Base-by-base conservation (phyloP, 2,329 filamentous ascomycete species). In the Penicillium polonicum region DNA sequence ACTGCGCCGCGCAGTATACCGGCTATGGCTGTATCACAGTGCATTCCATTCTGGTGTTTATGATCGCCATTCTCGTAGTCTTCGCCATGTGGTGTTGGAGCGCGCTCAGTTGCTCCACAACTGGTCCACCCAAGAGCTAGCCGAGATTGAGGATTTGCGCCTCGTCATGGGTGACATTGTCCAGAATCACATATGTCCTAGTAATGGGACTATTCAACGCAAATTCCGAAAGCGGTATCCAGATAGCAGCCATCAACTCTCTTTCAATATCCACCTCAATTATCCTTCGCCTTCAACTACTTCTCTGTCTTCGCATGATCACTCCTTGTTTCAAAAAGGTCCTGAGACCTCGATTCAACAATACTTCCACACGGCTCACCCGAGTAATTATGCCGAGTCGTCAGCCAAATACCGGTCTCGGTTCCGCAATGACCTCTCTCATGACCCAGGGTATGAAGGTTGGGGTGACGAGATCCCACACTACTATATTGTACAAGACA, bases 401-500 rank as follows among this genome's bases (percentile, higher is more conserved):
- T 60, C 71, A 21, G 66, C 72, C 41, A 75, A 75, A 63, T 76
- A 80, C 66, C 72, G 76, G 43, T 75, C 78, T 38, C 79, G 80
- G 61, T 80, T 80, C 60, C 76, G 75, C 5, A 74, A 79, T 23
- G 78, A 80, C 43, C 68, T 79, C 3, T 76, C 74, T 60, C 80
- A 83, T 58, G 81, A 85, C 31, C 75, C 82, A 4, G 82, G 82
- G 8, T 74, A 76, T n/a, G 83, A 86, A 69, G 85, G 85, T 25
- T 87, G 85, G 85, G 85, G 85, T 31, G 84, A 87, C 63, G 84
- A 86, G 55, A 83, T 86, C 49, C 76, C 79, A 15, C 84, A 87
- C 60, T 87, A 87, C 68, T 87, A 87, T 62, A 76, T 87, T 6
- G 80, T 87, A 4, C 83, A 87, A 63, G 84, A 87, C 60, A 85